Evolutionary conservation across 768 basidiomycete genomes (phyloP).

Genomic region (Aureoboletus auriporus): DNA sequence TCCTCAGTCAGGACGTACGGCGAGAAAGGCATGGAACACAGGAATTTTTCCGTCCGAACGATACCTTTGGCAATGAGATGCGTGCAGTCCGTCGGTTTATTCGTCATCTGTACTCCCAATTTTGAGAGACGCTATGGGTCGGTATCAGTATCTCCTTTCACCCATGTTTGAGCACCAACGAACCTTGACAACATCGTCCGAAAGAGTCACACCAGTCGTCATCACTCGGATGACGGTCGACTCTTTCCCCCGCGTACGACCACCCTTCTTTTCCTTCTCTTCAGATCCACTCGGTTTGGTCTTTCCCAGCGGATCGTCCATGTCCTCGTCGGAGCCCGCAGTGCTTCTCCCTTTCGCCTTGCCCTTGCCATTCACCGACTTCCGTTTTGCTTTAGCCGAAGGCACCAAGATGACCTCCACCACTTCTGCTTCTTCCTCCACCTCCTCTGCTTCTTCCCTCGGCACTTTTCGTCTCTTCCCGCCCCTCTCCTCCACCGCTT

Average conservation of each 20-base stretch:
- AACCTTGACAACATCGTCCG: conserved; percentile 59
- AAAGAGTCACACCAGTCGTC: conserved; percentile 62
- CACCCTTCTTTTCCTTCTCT: conserved; percentile 16
- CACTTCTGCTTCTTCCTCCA: conserved; percentile 23
- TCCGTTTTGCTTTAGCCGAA: conserved; percentile 13
- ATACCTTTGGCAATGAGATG: conserved; percentile 70
- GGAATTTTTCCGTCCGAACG: conserved; percentile 84
- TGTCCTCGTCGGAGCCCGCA: conserved; percentile 6
- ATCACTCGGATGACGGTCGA: conserved; percentile 43
- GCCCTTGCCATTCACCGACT: conserved; percentile 3
- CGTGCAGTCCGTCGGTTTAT: conserved; percentile 65
- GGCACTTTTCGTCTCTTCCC: conserved; percentile 18
- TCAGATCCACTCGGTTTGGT: neutral
- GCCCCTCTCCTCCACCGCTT: conserved; percentile 18
- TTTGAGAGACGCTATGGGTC: conserved; percentile 49
- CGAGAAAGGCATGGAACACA: conserved; percentile 64
- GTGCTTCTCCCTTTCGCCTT: neutral
- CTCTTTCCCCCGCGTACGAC: conserved; percentile 3
- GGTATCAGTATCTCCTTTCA: neutral
- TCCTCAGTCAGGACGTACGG: conserved; percentile 60
- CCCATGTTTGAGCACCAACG: conserved; percentile 3
- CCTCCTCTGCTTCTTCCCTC: conserved; percentile 14
- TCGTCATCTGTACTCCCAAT: conserved; percentile 64
- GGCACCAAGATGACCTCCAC: conserved; percentile 12
- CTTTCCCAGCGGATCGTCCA: neutral